These are phyloP conservation scores for Monilinia fructicola DNA, from an alignment of 2,329 filamentous ascomycete species.

Conservation along the genomic window DNA sequence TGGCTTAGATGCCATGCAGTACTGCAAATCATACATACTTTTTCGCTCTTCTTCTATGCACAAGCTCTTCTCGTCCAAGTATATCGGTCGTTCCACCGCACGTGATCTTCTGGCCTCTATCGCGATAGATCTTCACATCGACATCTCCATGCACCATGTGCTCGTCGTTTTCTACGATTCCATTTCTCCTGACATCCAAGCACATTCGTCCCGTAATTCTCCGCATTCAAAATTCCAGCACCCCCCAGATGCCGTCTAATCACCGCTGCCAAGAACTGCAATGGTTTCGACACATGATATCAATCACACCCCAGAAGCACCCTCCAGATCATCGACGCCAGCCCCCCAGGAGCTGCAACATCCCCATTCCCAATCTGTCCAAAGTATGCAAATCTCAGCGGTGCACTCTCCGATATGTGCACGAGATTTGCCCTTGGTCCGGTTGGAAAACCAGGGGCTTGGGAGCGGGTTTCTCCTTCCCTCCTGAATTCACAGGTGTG, in stretches of 20 bases:
- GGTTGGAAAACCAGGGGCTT: constrained; percentile 49
- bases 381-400: constrained; percentile 48
- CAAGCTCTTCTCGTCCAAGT: neutral
- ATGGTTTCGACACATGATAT: constrained; percentile 36
- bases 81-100: neutral
- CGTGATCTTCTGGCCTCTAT: neutral
- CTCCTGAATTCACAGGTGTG: neutral
- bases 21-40: neutral
- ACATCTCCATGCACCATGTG: neutral
- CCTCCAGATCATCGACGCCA: constrained; percentile 39
- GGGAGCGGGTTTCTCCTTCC: constrained; percentile 43
- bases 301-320: constrained; percentile 33
- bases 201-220: neutral
- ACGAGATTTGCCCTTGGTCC: constrained; percentile 52
- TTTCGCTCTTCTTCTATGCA: constrained; percentile 2
- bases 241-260: constrained; percentile 33
- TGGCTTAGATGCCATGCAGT: neutral
- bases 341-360: constrained; percentile 40
- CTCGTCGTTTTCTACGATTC: neutral
- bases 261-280: constrained; percentile 25
- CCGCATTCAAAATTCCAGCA: constrained; percentile 13
- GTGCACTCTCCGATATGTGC: constrained; percentile 55
- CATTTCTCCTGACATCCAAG: neutral
- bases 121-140: neutral
- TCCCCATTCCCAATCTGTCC: constrained; percentile 48